Evolutionary conservation across 2,329 filamentous ascomycete genomes (phyloP), one percentile per base, ranked within the genome.

Genomic region (Clarireedia sp.): DNA sequence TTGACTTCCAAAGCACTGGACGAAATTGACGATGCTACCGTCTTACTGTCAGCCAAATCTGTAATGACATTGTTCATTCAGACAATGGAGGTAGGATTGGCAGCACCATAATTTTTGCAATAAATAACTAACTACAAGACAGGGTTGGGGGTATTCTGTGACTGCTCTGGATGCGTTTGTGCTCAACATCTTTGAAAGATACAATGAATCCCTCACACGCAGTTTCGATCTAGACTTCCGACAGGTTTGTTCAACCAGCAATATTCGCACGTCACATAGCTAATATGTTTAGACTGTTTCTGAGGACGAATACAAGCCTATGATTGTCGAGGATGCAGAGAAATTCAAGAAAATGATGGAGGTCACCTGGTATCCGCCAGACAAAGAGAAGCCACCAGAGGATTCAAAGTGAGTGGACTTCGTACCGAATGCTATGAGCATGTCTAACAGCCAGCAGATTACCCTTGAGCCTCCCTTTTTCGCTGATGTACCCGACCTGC

Each of bases 261-360:
- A 37, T 14, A 21, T 16, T 38, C 5, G 51, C n/a, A 21, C 3
- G 12, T 14, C 46, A 9, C 23, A 17, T 53, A 37, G 48, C 55
- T 64, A 38, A 67, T 26, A 26, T 50, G n/a, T 24, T 36, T 55
- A 83, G 79, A 85, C 85, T 64, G 82, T 86, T 16, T 84, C 89
- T n/a, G 96, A 90, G 0, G 94, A 99, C 69, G 94, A 99, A 71
- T 99, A 99, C 72, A 99, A 99, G 92, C 95, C 94, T 2, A 97
- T 99, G 94, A 89, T 90, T 1, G 95, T 97, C 69, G 89, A 90
- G 65, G 90, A 87, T 19, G 73, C 79, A 16, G 91, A 96, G 64
- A 91, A 97, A 67, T 97, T 95, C 68, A 89, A 95, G 65, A 96
- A 96, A 66, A 92, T 99, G 37, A 82, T 96, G 61, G 94, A 90